Evolutionary conservation across 1,139 yeast genomes (phyloP).

Genomic region (Blastobotrys raffinosifermentans): DNA sequence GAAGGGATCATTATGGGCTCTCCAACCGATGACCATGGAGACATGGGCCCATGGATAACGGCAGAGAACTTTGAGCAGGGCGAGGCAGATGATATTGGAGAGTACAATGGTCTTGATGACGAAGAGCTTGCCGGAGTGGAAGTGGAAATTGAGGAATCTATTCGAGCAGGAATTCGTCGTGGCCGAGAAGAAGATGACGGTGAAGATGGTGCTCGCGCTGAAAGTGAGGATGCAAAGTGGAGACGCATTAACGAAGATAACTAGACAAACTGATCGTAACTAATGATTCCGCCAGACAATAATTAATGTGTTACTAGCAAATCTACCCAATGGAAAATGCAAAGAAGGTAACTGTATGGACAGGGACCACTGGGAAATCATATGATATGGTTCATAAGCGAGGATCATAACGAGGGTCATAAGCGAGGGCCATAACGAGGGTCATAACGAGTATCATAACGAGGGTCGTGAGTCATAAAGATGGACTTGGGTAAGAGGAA

Average conservation of each 20-base stretch:
- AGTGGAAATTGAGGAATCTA: slow-evolving; percentile 16
- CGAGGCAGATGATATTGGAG: slow-evolving; percentile 32
- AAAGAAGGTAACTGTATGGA: too few species aligned
- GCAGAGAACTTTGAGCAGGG: slow-evolving; percentile 16
- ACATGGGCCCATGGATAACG: slow-evolving; percentile 13
- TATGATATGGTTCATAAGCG: too few species aligned
- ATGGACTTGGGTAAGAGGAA: too few species aligned
- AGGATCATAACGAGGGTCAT: too few species aligned
- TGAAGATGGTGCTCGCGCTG: slow-evolving; percentile 4
- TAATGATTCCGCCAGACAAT: neutral
- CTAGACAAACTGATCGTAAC: neutral
- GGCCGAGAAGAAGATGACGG: slow-evolving; percentile 9
- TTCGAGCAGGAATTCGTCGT: slow-evolving; percentile 15
- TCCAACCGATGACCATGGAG: slow-evolving; percentile 5
- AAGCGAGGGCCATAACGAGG: slow-evolving; percentile 4
- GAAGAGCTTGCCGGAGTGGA: slow-evolving; percentile 19
- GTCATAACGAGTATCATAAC: neutral
- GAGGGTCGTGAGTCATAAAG: slow-evolving; percentile 4
- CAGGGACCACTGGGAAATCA: too few species aligned
- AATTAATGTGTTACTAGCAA: neutral
- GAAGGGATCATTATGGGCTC: slow-evolving; percentile 6
- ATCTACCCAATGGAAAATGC: too few species aligned
- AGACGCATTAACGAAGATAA: slow-evolving; percentile 14
- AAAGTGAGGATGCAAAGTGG: slow-evolving; percentile 15
- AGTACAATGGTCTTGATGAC: slow-evolving; percentile 12